A percentile compares a stretch with the other conserved stretches of the same genome.
These are phyloP conservation scores for Fusarium azukiicola DNA, from an alignment of 2,329 filamentous ascomycete genomes.

Conservation along the genomic window DNA sequence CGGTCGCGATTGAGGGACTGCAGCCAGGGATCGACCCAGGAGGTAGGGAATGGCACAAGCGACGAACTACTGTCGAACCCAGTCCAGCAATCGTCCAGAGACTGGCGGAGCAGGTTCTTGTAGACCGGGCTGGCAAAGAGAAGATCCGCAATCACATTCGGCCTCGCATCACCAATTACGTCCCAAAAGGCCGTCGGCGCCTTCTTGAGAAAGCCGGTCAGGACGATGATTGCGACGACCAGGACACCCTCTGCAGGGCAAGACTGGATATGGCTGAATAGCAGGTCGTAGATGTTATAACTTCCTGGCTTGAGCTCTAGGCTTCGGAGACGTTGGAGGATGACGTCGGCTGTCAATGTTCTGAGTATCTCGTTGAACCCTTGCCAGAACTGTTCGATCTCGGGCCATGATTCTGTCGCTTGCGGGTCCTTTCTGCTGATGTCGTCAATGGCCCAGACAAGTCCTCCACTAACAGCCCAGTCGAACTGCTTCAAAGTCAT, in stretches of 20 bases:
- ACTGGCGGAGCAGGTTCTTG: slow-evolving; percentile 79
- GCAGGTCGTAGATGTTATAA: slow-evolving; percentile 84
- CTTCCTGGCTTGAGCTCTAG: slow-evolving; percentile 83
- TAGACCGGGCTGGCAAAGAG: slow-evolving; percentile 88
- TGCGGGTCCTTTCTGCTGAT: slow-evolving; percentile 73
- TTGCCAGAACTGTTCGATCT: slow-evolving; percentile 89
- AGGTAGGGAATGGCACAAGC: slow-evolving; percentile 82
- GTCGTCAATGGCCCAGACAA: slow-evolving; percentile 83
- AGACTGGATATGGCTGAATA: slow-evolving; percentile 75
- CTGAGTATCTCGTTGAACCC: slow-evolving; percentile 88
- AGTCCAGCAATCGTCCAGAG: slow-evolving; percentile 70
- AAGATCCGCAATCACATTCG: slow-evolving; percentile 90
- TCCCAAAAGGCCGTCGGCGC: slow-evolving; percentile 93
- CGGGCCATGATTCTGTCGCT: slow-evolving; percentile 60
- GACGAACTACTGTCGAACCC: slow-evolving; percentile 67
- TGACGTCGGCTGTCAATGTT: slow-evolving; percentile 85
- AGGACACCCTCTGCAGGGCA: slow-evolving; percentile 79
- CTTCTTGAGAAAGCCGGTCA: slow-evolving; percentile 86
- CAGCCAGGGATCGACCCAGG: slow-evolving; percentile 90
- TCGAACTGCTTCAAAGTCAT: slow-evolving; percentile 90
- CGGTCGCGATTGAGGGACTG: slow-evolving; percentile 88
- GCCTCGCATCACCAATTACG: slow-evolving; percentile 89
- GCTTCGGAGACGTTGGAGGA: slow-evolving; percentile 88
- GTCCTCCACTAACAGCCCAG: slow-evolving; percentile 89
- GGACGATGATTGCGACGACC: slow-evolving; percentile 84